Evolutionary conservation across 495 filamentous ascomycete genomes (phyloP).

Genomic region (Podospora fimiseda): DNA sequence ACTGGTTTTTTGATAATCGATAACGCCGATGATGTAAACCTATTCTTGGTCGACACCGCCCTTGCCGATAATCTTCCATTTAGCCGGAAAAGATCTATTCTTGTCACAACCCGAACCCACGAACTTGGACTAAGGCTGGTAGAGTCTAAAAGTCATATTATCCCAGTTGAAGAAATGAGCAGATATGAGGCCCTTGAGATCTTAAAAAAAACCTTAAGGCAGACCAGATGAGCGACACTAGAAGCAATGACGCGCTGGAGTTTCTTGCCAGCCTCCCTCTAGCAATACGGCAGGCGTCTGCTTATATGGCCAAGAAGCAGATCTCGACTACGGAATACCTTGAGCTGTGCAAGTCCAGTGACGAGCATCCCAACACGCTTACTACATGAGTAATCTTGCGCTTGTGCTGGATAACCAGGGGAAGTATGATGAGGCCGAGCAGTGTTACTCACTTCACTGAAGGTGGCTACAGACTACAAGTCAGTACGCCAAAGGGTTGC

Average conservation of each 20-base stretch:
- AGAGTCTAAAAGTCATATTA: background rate
- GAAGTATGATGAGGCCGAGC: no score
- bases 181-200: background rate
- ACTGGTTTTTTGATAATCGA: slow-evolving; percentile 49
- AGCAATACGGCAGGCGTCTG: slow-evolving; percentile 41
- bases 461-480: no score
- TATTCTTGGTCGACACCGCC: slow-evolving; percentile 23
- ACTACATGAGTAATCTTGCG: no score
- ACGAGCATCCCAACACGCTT: no score
- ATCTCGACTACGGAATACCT: background rate
- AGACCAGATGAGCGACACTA: slow-evolving; percentile 6
- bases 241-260: slow-evolving; percentile 17
- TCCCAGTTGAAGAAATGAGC: background rate
- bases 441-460: no score
- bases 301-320: slow-evolving; percentile 2
- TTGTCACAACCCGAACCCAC: background rate
- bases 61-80: background rate
- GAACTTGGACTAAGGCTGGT: background rate
- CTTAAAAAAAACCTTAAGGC: slow-evolving; percentile 9
- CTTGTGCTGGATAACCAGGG: no score
- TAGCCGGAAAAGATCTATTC: background rate
- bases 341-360: background rate
- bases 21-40: slow-evolving; percentile 43
- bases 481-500: no score
- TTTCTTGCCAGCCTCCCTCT: slow-evolving; percentile 37